Conservation (phyloP, 2,329 filamentous ascomycete genomes). For the Paraphaeosphaeria minitans region DNA sequence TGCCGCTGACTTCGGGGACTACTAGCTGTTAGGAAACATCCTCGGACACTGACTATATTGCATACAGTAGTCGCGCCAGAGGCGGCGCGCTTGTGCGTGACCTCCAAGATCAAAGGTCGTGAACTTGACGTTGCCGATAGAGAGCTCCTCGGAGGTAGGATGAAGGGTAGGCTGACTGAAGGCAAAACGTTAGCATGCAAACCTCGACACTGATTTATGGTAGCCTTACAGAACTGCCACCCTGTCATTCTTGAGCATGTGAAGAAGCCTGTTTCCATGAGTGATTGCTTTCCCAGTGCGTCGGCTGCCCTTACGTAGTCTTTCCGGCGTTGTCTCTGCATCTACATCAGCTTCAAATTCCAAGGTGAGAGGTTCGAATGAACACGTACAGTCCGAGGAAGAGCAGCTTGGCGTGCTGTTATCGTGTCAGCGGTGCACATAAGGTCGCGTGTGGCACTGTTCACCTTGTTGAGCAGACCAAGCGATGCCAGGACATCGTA, state of each 20-base stretch:
- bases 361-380: neutral
- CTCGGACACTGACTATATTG: neutral
- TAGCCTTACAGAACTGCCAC: slow-evolving; percentile 79
- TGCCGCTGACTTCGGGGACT: slow-evolving; percentile 62
- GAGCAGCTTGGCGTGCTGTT: slow-evolving; percentile 64
- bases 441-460: slow-evolving; percentile 4
- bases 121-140: slow-evolving; percentile 70
- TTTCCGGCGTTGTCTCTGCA: slow-evolving; percentile 92
- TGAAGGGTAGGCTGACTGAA: slow-evolving; percentile 37
- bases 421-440: slow-evolving; percentile 14
- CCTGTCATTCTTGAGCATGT: slow-evolving; percentile 91
- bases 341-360: slow-evolving; percentile 61
- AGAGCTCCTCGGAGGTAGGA: slow-evolving; percentile 68
- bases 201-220: no score
- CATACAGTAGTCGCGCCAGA: slow-evolving; percentile 49
- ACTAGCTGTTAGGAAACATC: slow-evolving; percentile 13
- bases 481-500: slow-evolving; percentile 88
- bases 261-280: slow-evolving; percentile 61
- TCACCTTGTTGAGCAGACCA: slow-evolving; percentile 80
- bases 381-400: slow-evolving; percentile 73
- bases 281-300: slow-evolving; percentile 5
- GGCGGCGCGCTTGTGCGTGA: slow-evolving; percentile 47
- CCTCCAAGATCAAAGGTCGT: slow-evolving; percentile 79
- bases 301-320: slow-evolving; percentile 74
- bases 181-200: slow-evolving; percentile 11